Base-by-base conservation (phyloP, 352 stramenopile genomes). In the Phytopythium boreale region DNA sequence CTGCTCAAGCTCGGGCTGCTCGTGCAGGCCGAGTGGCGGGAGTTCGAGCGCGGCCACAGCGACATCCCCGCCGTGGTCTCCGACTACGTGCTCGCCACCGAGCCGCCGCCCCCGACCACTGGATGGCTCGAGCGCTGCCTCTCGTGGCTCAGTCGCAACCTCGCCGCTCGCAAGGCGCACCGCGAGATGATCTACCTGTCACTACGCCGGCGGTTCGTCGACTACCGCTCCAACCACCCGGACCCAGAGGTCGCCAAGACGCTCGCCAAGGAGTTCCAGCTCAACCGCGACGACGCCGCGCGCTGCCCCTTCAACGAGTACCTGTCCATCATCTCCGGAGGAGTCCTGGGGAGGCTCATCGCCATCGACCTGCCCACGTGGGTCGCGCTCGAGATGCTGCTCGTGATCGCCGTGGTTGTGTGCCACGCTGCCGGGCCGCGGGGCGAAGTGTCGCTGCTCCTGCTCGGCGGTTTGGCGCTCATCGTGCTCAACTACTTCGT, bases 241-340 rank as follows among this genome's bases (percentile, higher is more conserved):
- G 64, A 90, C 37, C 65, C 74, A 4, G 68, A 78, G 19, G 70
- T 36, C 1, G 80, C 79, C 4, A 51, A 72, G 0, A 31, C 61
- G 12, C 61, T 89, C 14, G 81, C 79, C 14, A 87, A 87, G 61
- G 78, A 89, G 37, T 92, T 89, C 60, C 84, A 92, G 56, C 67
- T 82, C 0, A 72, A 90, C 43, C 62, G 67, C 5, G 68, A 87
- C 27, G 49, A 56, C 27, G 49, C 49, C 52, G 58, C 77, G 9
- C 71, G 69, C 31, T 92, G 90, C 68, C 80, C 83, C 2, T 92
- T 92, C 67, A 85, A 92, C 64, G 81, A 90, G 61, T 92, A 92
- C 58, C 72, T 92, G 9, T 80, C 78, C 10, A 84, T 90, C 63
- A 88, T 92, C 58, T 90, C 81, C 4, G 84, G 84, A 20, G 81